A percentile compares a stretch with the other conserved stretches of the same genome.
Evolutionary conservation across 257 asterid species (phyloP).

Genomic region (Rauvolfia tetraphylla): DNA sequence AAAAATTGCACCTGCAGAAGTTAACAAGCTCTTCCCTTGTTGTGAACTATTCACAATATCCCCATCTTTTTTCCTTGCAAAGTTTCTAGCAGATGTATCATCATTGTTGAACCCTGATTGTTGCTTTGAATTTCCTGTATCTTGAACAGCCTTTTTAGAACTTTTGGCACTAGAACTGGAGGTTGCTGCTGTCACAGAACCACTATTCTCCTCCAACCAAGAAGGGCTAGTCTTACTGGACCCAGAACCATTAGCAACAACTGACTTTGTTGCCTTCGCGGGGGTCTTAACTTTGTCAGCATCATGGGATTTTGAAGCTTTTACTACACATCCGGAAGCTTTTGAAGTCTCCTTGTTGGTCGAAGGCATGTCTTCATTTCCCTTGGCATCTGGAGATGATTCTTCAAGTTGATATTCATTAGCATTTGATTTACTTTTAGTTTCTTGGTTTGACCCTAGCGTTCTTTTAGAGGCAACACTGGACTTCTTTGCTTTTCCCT

Average conservation of each 20-base stretch:
- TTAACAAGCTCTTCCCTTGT: conserved; percentile 35
- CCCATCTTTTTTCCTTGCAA: conserved; percentile 14
- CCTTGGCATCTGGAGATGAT: conserved; percentile 25
- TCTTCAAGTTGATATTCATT: conserved; percentile 16
- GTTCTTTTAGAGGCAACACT: not conserved
- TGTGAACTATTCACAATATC: conserved; percentile 27
- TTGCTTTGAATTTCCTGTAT: conserved; percentile 24
- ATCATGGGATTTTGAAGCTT: conserved; percentile 25
- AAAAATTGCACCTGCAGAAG: conserved; percentile 40
- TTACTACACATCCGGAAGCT: conserved; percentile 27
- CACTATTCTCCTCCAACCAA: conserved; percentile 22
- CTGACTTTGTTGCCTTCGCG: conserved; percentile 23
- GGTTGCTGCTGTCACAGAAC: conserved; percentile 33
- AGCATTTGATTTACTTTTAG: conserved; percentile 3
- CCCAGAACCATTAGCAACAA: conserved; percentile 21
- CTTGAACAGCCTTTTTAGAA: conserved; percentile 23
- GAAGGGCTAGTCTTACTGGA: conserved; percentile 20
- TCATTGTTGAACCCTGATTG: conserved; percentile 21
- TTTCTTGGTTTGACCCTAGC: not conserved
- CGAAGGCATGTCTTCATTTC: conserved; percentile 12
- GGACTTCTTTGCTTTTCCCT: conserved; percentile 14
- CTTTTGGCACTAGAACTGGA: conserved; percentile 25
- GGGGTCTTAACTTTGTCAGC: conserved; percentile 21
- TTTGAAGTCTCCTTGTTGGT: conserved; percentile 20
- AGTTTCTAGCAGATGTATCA: conserved; percentile 19